Evolutionary conservation across 1,284 basidiomycete genomes (phyloP), one percentile per base, ranked within the genome.

Genomic region (Rhodotorula sp.): DNA sequence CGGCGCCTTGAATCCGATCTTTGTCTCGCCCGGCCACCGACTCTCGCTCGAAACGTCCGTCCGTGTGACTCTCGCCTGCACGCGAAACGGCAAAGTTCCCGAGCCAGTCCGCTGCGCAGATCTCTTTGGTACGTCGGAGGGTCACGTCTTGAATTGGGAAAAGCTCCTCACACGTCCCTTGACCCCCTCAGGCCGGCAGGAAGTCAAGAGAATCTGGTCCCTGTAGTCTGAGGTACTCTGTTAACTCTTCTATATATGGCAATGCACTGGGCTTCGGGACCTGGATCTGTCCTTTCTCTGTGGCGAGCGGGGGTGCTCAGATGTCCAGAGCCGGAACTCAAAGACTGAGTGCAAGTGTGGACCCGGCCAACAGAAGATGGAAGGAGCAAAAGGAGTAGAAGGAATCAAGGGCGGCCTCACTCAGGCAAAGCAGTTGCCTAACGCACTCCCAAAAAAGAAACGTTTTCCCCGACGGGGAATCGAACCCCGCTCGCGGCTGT

Each of bases 21-120:
- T 76, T 62, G 77, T 81, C 55, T 79, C 78, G 7, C 58, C 78
- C 1, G 80, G 78, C 1, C 79, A 80, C 63, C 73, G 69, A 5
- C 59, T 81, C 43, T 76, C 73, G 12, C 72, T 81, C 12, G 57
- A 67, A 21, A 78, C 78, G 0, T 68, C 70, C 3, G 64, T 79
- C 31, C 48, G 62, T 14, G 62, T 81, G 12, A 64, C 72, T 1
- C 67, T 79, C 38, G 73, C 71, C 4, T 74, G 78, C 65, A 75
- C 71, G 12, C 63, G 26, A 28, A 61, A 67, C 23, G 68, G 67
- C 12, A 67, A 77, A 23, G 73, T 80, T 1, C 79, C 79, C 1
- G 79, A 80, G 58, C 78, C 80, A 5, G 69, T 79, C 26, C 66
- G 79, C 57, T 64, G 69, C 28, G 80, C 80, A 3, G 80, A 81